phyloP scores from a whole-genome alignment of 192 early-diverging fungal species.

The Dimargaris xerosporica region DNA sequence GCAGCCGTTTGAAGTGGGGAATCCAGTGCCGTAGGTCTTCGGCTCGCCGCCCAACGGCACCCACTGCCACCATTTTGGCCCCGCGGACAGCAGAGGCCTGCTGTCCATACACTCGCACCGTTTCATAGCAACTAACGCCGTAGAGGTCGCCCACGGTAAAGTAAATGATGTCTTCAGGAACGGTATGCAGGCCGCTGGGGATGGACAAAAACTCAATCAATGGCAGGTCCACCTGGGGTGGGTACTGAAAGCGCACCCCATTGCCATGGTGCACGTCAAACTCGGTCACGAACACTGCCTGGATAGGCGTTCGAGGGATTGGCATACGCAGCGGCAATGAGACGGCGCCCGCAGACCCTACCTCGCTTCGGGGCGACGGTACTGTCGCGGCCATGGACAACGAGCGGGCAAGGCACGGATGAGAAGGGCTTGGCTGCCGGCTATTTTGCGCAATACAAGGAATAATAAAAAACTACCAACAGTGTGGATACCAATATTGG shows the following conservation, averaged over 20 bases:
- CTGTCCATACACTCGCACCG: not conserved
- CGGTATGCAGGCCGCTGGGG: not conserved
- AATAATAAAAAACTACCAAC: no score
- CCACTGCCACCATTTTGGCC: not conserved
- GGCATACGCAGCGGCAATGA: not conserved
- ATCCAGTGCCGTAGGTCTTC: not conserved
- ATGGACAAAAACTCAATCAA: constrained; percentile 1
- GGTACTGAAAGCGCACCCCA: not conserved
- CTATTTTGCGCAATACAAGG: no score
- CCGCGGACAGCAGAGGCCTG: not conserved
- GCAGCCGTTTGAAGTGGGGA: not conserved
- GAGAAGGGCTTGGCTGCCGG: not conserved
- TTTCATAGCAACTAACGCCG: not conserved
- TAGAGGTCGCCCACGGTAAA: not conserved
- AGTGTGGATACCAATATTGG: no score
- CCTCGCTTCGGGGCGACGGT: not conserved
- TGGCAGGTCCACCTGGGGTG: not conserved
- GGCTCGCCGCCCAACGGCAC: not conserved
- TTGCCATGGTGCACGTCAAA: constrained; percentile 1
- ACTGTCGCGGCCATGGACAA: not conserved
- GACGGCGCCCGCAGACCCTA: not conserved
- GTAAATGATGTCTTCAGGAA: not conserved
- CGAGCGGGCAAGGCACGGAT: not conserved
- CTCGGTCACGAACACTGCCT: not conserved
- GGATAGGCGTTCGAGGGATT: not conserved